Evolutionary conservation across 768 basidiomycete species (phyloP).

Genomic region (Amanita rubescens): DNA sequence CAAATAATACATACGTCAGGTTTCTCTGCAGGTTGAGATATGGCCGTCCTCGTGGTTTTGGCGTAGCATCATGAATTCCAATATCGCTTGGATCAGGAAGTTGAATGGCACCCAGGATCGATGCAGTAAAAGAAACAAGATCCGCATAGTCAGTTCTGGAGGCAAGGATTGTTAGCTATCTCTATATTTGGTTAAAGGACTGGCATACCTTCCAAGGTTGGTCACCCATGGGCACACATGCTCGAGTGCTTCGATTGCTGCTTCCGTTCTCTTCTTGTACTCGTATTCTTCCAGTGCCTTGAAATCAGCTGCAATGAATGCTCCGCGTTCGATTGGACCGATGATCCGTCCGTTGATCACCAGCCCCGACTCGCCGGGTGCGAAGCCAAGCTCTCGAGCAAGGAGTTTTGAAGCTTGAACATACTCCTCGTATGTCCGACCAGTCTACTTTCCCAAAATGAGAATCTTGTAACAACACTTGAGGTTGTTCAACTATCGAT

Average conservation of each 20-base stretch:
- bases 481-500: conserved; percentile 19
- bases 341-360: conserved; percentile 84
- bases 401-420: conserved; percentile 39
- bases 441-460: conserved; percentile 24
- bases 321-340: conserved; percentile 55
- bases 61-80: conserved; percentile 64
- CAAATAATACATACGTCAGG: conserved; percentile 46
- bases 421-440: conserved; percentile 33
- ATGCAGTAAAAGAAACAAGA: conserved; percentile 57
- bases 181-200: not conserved
- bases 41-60: conserved; percentile 47
- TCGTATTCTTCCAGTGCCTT: conserved; percentile 68
- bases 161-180: not conserved
- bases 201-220: conserved; percentile 35
- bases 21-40: conserved; percentile 55
- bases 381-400: conserved; percentile 47
- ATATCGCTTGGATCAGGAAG: conserved; percentile 65
- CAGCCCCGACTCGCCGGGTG: conserved; percentile 54
- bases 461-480: conserved; percentile 26
- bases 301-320: conserved; percentile 70
- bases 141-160: conserved; percentile 50
- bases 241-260: conserved; percentile 60
- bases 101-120: conserved; percentile 64
- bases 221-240: conserved; percentile 35
- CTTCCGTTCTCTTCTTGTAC: conserved; percentile 55